A percentile compares a stretch with the other conserved stretches of the same genome.
phyloP scores from a whole-genome alignment of 345 rosid species.

The Aethionema arabicum region DNA sequence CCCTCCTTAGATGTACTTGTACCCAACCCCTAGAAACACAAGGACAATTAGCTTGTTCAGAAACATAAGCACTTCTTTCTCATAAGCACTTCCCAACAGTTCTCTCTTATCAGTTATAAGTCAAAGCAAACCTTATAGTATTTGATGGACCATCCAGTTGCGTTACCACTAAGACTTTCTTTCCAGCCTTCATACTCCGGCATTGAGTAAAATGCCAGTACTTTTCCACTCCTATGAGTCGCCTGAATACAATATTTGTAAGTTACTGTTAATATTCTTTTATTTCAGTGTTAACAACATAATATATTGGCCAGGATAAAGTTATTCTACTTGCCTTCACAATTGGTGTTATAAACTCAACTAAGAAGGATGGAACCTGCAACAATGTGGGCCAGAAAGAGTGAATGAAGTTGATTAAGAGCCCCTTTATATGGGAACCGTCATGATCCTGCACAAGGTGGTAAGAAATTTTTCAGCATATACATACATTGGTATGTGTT shows the following conservation, averaged over 20 bases:
- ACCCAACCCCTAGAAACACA: slow-evolving; percentile 73
- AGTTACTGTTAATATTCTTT: slow-evolving; percentile 14
- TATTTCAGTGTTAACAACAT: not conserved
- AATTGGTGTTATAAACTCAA: slow-evolving; percentile 95
- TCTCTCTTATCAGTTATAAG: slow-evolving; percentile 4
- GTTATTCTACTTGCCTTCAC: slow-evolving; percentile 61
- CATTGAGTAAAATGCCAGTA: slow-evolving; percentile 77
- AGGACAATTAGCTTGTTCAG: not conserved
- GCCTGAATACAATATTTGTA: slow-evolving; percentile 48
- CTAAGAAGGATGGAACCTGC: slow-evolving; percentile 77
- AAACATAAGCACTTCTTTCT: slow-evolving; percentile 1
- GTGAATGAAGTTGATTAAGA: slow-evolving; percentile 88
- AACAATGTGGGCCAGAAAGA: slow-evolving; percentile 96
- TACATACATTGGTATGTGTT: not conserved
- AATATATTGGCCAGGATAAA: not conserved
- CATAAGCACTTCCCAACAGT: not conserved
- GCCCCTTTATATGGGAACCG: slow-evolving; percentile 96
- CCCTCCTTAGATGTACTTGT: slow-evolving; percentile 82
- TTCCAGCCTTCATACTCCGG: slow-evolving; percentile 90
- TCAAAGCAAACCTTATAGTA: slow-evolving; percentile 80
- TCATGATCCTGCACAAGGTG: slow-evolving; percentile 77
- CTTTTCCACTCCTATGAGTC: slow-evolving; percentile 48
- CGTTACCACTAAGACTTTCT: slow-evolving; percentile 65
- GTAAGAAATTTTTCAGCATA: slow-evolving; percentile 15
- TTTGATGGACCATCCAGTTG: slow-evolving; percentile 80